phyloP scores from a whole-genome alignment of 208 protist genomes.

The Leishmania aethiopica region DNA sequence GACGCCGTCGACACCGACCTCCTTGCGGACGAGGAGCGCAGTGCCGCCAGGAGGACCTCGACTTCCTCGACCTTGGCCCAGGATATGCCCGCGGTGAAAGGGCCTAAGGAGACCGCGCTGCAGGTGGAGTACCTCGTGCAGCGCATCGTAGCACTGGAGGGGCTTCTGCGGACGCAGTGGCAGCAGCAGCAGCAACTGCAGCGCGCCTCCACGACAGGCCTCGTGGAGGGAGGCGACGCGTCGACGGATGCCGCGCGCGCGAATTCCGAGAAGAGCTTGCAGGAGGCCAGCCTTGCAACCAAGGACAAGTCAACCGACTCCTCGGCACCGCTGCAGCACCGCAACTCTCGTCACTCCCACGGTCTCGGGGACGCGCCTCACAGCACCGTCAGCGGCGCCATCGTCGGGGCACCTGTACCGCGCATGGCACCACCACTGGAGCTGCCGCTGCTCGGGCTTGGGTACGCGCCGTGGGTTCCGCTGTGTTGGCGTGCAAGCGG shows the following conservation, averaged over 20 bases:
- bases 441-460: constrained; percentile 56
- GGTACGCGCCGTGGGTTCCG: constrained; percentile 39
- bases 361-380: background rate
- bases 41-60: background rate
- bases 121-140: constrained; percentile 84
- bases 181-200: constrained; percentile 6
- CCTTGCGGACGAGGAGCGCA: background rate
- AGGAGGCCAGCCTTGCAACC: background rate
- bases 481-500: constrained; percentile 57
- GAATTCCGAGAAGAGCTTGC: background rate
- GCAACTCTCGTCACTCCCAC: constrained; percentile 9
- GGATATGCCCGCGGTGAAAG: constrained; percentile 35
- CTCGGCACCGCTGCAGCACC: background rate
- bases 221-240: background rate
- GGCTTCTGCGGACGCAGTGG: constrained; percentile 22
- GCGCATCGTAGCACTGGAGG: constrained; percentile 41
- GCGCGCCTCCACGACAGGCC: background rate
- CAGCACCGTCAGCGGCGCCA: background rate
- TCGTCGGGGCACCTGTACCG: background rate
- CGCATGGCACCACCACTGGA: constrained; percentile 10
- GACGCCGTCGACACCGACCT: background rate
- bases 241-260: background rate
- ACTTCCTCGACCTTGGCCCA: background rate
- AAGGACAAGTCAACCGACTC: background rate
- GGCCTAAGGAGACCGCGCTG: constrained; percentile 43